Conservation (phyloP, 495 filamentous ascomycete genomes). For the Astrothelium subdiscretum region DNA sequence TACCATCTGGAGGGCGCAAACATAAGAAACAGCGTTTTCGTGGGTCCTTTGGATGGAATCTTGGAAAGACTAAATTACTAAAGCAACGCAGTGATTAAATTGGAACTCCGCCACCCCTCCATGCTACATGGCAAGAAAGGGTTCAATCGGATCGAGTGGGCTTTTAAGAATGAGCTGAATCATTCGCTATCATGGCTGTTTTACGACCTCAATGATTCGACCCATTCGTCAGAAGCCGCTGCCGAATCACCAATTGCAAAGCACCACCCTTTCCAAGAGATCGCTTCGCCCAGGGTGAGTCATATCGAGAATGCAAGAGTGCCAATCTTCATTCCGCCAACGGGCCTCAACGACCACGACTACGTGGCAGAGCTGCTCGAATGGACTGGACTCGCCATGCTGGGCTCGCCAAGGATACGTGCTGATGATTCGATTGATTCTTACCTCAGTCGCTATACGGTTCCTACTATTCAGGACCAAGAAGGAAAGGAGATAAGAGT, state of each 20-base stretch:
- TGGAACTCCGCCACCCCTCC: conserved; percentile 64
- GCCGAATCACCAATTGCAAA: conserved; percentile 16
- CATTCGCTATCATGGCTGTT: conserved; percentile 71
- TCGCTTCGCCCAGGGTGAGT: background rate
- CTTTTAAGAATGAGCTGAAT: conserved; percentile 70
- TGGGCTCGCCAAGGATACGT: conserved; percentile 60
- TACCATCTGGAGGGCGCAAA: conserved; percentile 45
- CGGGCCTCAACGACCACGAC: conserved; percentile 4
- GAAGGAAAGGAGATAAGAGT: background rate
- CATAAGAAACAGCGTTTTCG: conserved; percentile 49
- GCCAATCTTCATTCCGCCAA: background rate
- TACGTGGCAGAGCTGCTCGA: conserved; percentile 58
- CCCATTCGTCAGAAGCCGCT: background rate
- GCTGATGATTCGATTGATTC: conserved; percentile 62
- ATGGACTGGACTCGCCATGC: conserved; percentile 67
- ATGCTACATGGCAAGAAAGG: conserved; percentile 89
- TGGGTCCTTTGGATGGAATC: conserved; percentile 24
- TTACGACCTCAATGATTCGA: conserved; percentile 39
- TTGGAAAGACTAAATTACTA: background rate
- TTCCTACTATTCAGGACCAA: conserved; percentile 34
- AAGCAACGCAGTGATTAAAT: conserved; percentile 52
- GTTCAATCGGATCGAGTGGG: conserved; percentile 75
- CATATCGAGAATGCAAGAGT: conserved; percentile 3
- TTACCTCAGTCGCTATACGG: conserved; percentile 69
- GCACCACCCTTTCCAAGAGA: conserved; percentile 8